These are phyloP conservation scores for Thermomucor indicae-seudaticae DNA, from an alignment of 371 early-diverging fungal genomes.

Conservation along the genomic window DNA sequence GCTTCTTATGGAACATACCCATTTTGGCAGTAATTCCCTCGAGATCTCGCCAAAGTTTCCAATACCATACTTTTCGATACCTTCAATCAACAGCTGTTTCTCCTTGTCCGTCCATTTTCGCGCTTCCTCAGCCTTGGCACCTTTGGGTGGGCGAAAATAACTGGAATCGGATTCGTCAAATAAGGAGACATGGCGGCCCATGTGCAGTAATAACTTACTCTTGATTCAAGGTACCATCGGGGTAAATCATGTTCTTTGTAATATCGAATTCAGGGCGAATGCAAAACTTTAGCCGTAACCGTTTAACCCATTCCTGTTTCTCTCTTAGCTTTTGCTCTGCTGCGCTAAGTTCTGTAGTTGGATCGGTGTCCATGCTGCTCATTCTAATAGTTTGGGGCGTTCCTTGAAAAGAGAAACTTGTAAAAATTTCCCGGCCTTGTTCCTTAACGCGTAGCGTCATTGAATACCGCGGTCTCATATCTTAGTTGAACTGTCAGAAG, in stretches of 20 bases:
- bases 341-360: slow-evolving; percentile 5
- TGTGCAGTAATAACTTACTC: slow-evolving; percentile 52
- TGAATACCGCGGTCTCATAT: too few species aligned
- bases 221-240: slow-evolving; percentile 84
- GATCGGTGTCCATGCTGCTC: too few species aligned
- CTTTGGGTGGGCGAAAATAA: slow-evolving; percentile 80
- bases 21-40: slow-evolving; percentile 72
- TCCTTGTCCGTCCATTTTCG: slow-evolving; percentile 87
- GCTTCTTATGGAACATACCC: slow-evolving; percentile 76
- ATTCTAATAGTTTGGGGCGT: too few species aligned
- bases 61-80: slow-evolving; percentile 83
- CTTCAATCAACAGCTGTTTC: slow-evolving; percentile 66
- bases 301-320: slow-evolving; percentile 77
- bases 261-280: slow-evolving; percentile 76
- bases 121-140: slow-evolving; percentile 37
- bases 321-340: slow-evolving; percentile 14
- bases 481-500: too few species aligned
- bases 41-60: slow-evolving; percentile 87
- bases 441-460: too few species aligned
- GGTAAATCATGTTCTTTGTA: slow-evolving; percentile 75
- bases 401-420: too few species aligned
- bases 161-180: slow-evolving; percentile 21
- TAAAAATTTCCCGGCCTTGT: too few species aligned
- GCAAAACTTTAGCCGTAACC: slow-evolving; percentile 80
- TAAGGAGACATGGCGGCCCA: not conserved